Percentiles rank a stretch among this genome's conserved stretches.
Evolutionary conservation across 352 stramenopile genomes (phyloP).

Genomic region (Blastocystis sp.): DNA sequence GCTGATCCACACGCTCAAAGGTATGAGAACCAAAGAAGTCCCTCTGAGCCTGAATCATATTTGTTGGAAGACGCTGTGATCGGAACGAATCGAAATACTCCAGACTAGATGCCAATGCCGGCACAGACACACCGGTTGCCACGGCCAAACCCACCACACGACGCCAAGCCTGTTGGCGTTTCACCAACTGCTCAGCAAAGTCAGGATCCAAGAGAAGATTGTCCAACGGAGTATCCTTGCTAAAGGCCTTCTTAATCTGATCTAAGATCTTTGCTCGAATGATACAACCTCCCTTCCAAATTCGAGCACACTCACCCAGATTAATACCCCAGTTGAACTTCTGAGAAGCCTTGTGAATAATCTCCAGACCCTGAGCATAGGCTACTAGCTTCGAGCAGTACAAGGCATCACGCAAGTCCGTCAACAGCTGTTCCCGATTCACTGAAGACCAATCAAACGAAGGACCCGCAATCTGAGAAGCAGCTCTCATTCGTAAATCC

Average conservation of each 20-base stretch:
- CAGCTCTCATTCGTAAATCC: slow-evolving; percentile 78
- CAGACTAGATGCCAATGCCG: slow-evolving; percentile 82
- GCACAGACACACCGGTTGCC: slow-evolving; percentile 81
- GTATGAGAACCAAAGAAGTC: slow-evolving; percentile 99
- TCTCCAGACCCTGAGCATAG: slow-evolving; percentile 87
- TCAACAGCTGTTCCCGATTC: slow-evolving; percentile 86
- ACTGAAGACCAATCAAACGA: slow-evolving; percentile 66
- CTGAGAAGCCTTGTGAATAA: slow-evolving; percentile 85
- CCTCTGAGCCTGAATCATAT: slow-evolving; percentile 94
- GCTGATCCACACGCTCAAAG: slow-evolving; percentile 85
- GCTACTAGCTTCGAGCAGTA: slow-evolving; percentile 96
- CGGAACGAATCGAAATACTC: slow-evolving; percentile 97
- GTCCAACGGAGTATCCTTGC: slow-evolving; percentile 80
- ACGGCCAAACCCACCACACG: slow-evolving; percentile 89
- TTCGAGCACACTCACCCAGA: slow-evolving; percentile 87
- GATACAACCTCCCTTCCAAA: slow-evolving; percentile 99
- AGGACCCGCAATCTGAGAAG: slow-evolving; percentile 1
- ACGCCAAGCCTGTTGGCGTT: slow-evolving; percentile 86
- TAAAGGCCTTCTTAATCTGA: slow-evolving; percentile 88
- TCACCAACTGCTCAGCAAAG: slow-evolving; percentile 88
- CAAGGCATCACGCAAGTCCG: slow-evolving; percentile 87
- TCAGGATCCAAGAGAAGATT: slow-evolving; percentile 92
- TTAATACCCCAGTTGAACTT: slow-evolving; percentile 91
- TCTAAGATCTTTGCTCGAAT: slow-evolving; percentile 92
- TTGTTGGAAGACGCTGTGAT: slow-evolving; percentile 83